Evolutionary conservation across 805 yeast genomes (phyloP).

Genomic region (Teunomyces aglyptinius): DNA sequence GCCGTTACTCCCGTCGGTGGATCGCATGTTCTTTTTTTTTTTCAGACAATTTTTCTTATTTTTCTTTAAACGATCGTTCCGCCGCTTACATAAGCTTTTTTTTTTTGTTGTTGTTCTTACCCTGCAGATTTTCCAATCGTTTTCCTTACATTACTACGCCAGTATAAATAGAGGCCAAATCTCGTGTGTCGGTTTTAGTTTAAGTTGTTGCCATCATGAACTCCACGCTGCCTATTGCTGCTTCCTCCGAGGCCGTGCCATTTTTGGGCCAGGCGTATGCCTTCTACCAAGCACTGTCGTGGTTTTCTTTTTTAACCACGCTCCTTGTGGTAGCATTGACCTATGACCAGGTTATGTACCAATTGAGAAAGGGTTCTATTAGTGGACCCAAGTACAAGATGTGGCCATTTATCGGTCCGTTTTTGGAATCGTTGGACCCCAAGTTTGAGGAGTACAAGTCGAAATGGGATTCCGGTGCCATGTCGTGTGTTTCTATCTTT

Average conservation of each 20-base stretch:
- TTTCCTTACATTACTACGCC: neutral
- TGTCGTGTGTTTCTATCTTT: conserved; percentile 95
- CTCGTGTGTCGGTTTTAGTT: neutral
- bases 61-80: conserved; percentile 12
- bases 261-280: conserved; percentile 12
- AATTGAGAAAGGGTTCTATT: conserved; percentile 77
- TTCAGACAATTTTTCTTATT: neutral
- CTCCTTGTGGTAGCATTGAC: conserved; percentile 47
- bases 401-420: conserved; percentile 97
- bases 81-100: conserved; percentile 1
- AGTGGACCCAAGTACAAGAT: conserved; percentile 87
- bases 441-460: conserved; percentile 90
- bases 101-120: conserved; percentile 8
- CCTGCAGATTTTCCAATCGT: conserved; percentile 4
- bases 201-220: neutral
- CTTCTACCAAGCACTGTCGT: conserved; percentile 35
- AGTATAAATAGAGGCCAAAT: neutral
- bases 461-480: conserved; percentile 93
- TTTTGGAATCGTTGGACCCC: conserved; percentile 90
- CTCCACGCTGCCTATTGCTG: neutral
- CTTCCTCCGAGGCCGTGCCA: conserved; percentile 6
- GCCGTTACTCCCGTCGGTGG: no score
- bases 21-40: neutral
- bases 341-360: conserved; percentile 78
- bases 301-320: conserved; percentile 54